These are phyloP conservation scores for Polymyxa betae DNA, from an alignment of 208 protist species.

Conservation along the genomic window DNA sequence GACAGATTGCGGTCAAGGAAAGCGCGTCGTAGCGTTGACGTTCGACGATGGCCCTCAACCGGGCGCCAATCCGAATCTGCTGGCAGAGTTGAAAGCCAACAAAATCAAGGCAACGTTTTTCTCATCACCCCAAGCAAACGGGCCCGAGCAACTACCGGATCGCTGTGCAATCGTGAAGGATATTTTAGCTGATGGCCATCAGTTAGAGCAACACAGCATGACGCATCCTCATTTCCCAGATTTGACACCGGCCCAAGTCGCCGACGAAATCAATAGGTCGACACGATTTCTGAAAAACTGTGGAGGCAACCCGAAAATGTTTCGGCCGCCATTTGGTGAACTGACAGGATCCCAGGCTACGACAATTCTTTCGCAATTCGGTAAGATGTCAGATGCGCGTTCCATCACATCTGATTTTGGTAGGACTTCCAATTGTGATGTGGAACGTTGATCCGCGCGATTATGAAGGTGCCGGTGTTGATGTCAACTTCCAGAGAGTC, in stretches of 20 bases:
- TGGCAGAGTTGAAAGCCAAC: background rate
- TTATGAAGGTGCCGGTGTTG: background rate
- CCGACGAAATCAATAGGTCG: background rate
- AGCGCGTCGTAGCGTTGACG: constrained; percentile 19
- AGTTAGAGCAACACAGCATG: background rate
- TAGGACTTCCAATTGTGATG: background rate
- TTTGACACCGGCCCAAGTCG: background rate
- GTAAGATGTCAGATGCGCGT: background rate
- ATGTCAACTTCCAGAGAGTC: too few species aligned
- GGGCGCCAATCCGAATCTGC: background rate
- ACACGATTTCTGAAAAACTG: background rate
- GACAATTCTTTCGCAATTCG: background rate
- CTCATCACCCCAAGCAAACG: background rate
- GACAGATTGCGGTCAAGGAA: background rate
- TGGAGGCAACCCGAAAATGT: background rate
- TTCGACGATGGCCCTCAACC: constrained; percentile 41
- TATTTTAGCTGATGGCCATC: background rate
- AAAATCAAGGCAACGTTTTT: constrained; percentile 26
- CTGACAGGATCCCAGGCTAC: background rate
- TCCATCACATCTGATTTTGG: background rate
- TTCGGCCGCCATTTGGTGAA: constrained; percentile 3
- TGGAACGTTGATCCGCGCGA: background rate
- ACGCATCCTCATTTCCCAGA: background rate
- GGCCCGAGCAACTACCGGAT: background rate
- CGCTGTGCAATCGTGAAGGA: background rate